Evolutionary conservation across 306 rosid species (phyloP).

Genomic region (Erythrophleum fordii): DNA sequence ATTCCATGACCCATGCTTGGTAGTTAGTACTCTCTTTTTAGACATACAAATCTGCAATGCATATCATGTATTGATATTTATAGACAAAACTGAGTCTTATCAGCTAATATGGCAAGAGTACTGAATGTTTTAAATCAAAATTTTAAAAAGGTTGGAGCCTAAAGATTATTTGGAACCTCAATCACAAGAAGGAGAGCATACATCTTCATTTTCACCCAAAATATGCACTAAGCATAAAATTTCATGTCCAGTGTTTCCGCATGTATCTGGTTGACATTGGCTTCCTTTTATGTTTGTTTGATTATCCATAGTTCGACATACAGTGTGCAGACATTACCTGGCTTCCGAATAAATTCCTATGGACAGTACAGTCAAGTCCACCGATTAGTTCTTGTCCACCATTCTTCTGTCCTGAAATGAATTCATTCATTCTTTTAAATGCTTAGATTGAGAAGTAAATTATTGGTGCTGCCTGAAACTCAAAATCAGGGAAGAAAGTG

Average conservation of each 20-base stretch:
- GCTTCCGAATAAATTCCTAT: constrained; percentile 93
- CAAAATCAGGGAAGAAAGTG: not conserved
- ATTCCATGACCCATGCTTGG: not conserved
- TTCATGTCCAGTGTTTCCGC: not conserved
- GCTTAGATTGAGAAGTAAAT: not conserved
- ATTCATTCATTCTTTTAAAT: constrained; percentile 27
- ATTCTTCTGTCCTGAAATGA: constrained; percentile 80
- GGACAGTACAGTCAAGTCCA: constrained; percentile 94
- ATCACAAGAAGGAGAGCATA: not conserved
- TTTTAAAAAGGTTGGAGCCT: not conserved
- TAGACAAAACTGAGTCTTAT: constrained; percentile 4
- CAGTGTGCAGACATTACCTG: constrained; percentile 60
- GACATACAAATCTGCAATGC: not conserved
- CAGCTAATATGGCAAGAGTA: not conserved
- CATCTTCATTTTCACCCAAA: not conserved
- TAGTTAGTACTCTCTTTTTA: not conserved
- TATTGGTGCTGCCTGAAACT: not conserved
- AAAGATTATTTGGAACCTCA: not conserved
- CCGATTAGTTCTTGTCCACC: constrained; percentile 93
- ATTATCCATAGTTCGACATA: constrained; percentile 9
- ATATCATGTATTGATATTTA: not conserved
- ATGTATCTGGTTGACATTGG: not conserved
- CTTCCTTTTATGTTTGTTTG: constrained; percentile 10
- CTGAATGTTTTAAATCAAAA: constrained; percentile 2
- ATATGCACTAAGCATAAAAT: not conserved